Base-by-base conservation (phyloP, 1,284 basidiomycete genomes). In the Cutaneotrichosporon cutaneum region DNA sequence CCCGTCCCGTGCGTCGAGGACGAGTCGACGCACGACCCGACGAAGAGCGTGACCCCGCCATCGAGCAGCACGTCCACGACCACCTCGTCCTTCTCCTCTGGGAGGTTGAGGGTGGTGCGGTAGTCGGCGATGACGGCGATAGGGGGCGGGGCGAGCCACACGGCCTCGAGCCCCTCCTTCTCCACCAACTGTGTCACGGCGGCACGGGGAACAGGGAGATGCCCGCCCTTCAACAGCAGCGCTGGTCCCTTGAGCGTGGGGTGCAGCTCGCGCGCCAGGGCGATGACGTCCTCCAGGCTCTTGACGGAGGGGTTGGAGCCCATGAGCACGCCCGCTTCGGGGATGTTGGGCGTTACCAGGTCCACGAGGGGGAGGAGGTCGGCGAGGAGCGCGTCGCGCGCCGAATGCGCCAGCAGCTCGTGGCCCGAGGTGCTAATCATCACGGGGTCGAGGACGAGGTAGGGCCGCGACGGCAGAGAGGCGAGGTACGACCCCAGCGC, bases 401-500 rank as follows among this genome's bases (percentile, higher is more conserved):
- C 56, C 0, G 92, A 91, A 11, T 86, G 84, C 6, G 84, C 77
- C 4, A 97, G 82, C 0, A 98, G 83, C 9, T 84, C 85, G 69
- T 94, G 90, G 2, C 94, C 93, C 0, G 92, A 94, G 0, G 94
- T 96, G 2, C 92, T 93, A 0, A 97, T 90, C 77, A 90, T 94
- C 24, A 98, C 94, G 0, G 94, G 94, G 75, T 95, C 92, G 65
- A 90, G 86, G 27, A 94, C 85, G 18, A 92, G 79, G 11, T 84
- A 84, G 0, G 85, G 85, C 59, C 14, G 52, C 32, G 14, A 51
- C 47, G 13, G 64, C 10, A 71, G 54, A 0, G 61, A 16, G 18
- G 65, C 51, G 45, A 81, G 68, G 44, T 71, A 67, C 4, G 63
- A 26, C n/a, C 77, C 77, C n/a, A 84, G 65, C 5, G 77, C 70